Evolutionary conservation across 2,329 filamentous ascomycete species (phyloP), one percentile per base, ranked within the genome.

Genomic region (Rutstroemia sp.): DNA sequence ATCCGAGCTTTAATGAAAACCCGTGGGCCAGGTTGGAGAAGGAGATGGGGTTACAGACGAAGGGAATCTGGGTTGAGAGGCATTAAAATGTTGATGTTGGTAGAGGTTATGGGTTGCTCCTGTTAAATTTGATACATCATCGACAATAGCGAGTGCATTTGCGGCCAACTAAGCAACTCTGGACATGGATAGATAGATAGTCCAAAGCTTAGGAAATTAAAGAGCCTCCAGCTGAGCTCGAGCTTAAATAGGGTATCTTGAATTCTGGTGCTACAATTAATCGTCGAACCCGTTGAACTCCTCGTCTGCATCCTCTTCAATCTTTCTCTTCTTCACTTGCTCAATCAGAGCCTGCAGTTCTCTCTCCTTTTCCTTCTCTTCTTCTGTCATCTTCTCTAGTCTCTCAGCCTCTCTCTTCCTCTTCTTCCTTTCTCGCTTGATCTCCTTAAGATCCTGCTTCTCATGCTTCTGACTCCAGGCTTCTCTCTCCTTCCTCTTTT

Each of bases 391-490:
- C 58, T 76, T 78, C 30, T 81, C 78, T 67, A 78, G 73, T 61
- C 76, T 75, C 68, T 86, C 82, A 9, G 82, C 81, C 60, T 91
- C 85, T 58, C 80, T 78, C 69, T 79, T 82, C 64, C 80, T 78
- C 59, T 77, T 78, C 67, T 82, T 82, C 74, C 83, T 85, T 62
- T 88, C 86, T 54, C 83, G 76, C 58, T 83, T 78, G 63, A 77
- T 78, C 49, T 78, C 75, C 51, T 84, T 81, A 58, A 80, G 74
- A 23, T 84, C 84, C 65, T 86, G 85, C 64, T 78, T 76, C 60
- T 87, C 87, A 21, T 79, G 74, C 69, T 88, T 88, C 57, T 77
- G 79, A 70, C 87, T 92, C 87, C 88, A 92, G 1, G 88, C 81
- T 66, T 84, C 77, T 65, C 86, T 78, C 70, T 82, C 75, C 70